Percentiles rank a stretch among this genome's conserved stretches.
These are phyloP conservation scores for Ceratobasidium sp. DNA, from an alignment of 1,284 basidiomycete species.

Conservation along the genomic window DNA sequence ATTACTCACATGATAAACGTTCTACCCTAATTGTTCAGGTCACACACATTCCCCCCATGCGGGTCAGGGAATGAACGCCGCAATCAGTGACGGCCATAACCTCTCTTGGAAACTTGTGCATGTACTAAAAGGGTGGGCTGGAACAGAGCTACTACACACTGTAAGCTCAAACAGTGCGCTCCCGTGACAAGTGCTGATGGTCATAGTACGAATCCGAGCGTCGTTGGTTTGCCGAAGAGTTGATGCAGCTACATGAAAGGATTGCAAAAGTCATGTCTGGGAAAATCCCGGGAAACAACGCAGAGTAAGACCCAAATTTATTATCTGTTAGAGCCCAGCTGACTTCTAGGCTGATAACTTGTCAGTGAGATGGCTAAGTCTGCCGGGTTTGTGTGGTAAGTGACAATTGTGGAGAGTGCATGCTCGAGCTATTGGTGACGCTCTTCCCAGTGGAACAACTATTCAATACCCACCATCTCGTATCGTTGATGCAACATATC, in stretches of 20 bases:
- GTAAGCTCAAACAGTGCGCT: background rate
- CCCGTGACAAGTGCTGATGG: background rate
- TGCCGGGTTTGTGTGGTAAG: constrained; percentile 19
- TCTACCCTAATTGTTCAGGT: background rate
- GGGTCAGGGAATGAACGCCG: constrained; percentile 54
- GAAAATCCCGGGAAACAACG: constrained; percentile 14
- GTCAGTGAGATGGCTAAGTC: background rate
- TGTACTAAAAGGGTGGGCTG: constrained; percentile 19
- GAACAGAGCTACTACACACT: constrained; percentile 5
- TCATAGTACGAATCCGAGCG: constrained; percentile 24
- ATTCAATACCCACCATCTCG: constrained; percentile 68
- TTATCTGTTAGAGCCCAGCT: background rate
- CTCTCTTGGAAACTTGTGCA: constrained; percentile 43
- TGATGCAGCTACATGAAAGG: constrained; percentile 11
- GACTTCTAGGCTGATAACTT: background rate
- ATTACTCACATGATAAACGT: background rate
- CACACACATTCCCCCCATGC: constrained; percentile 54
- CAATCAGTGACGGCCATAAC: constrained; percentile 53
- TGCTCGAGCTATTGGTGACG: background rate
- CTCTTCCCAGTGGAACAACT: constrained; percentile 61
- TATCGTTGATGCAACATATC: constrained; percentile 61
- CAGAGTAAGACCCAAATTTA: background rate
- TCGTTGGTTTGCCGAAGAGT: constrained; percentile 13
- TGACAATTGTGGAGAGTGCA: background rate
- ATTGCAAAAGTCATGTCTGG: constrained; percentile 31